Evolutionary conservation across 2,329 filamentous ascomycete species (phyloP).

Genomic region (Daldinia eschscholtzii): DNA sequence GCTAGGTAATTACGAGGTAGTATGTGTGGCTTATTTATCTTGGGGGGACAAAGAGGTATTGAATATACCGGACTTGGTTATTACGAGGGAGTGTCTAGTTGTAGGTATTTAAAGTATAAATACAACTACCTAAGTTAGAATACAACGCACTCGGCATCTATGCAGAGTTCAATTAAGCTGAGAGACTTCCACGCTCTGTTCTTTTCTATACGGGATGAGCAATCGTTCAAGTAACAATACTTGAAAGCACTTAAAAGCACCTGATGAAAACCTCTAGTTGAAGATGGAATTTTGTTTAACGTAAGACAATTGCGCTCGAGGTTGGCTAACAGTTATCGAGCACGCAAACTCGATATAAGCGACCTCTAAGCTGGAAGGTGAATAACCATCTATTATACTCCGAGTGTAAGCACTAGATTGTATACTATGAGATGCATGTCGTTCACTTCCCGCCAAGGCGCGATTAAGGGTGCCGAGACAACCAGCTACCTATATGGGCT

Average conservation of each 20-base stretch:
- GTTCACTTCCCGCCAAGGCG: not conserved
- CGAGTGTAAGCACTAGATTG: not conserved
- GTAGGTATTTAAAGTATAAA: not conserved
- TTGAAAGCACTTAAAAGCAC: not conserved
- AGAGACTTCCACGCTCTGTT: not conserved
- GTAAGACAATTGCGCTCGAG: not conserved
- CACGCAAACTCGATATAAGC: too few relatives aligned
- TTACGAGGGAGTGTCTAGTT: not conserved
- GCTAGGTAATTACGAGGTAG: not conserved
- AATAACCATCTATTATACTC: not conserved
- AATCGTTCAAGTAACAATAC: not conserved
- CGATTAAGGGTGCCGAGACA: not conserved
- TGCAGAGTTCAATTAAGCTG: not conserved
- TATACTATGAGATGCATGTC: not conserved
- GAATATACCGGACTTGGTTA: not conserved
- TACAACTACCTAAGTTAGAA: too few relatives aligned
- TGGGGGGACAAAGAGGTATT: not conserved
- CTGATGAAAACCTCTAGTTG: not conserved
- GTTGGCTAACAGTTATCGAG: not conserved
- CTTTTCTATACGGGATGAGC: not conserved
- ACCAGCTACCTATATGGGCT: not conserved
- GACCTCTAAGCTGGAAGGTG: too few relatives aligned
- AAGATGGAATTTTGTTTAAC: not conserved
- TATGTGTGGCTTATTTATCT: not conserved
- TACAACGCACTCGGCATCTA: not conserved